Evolutionary conservation across 208 protist species (phyloP).

Genomic region (Strigomonas oncopelti): DNA sequence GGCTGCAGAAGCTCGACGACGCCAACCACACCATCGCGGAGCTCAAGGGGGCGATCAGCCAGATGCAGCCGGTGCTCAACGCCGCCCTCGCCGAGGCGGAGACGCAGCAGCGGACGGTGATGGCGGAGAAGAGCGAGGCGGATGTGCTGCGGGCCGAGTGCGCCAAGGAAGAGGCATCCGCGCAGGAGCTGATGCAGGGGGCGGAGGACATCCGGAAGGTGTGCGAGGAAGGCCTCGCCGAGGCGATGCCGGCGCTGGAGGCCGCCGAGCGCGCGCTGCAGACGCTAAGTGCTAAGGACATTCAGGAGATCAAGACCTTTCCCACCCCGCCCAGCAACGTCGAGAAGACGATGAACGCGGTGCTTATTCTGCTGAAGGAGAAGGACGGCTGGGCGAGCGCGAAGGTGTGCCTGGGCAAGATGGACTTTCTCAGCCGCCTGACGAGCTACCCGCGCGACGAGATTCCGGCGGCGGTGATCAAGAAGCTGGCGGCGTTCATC

Average conservation of each 20-base stretch:
- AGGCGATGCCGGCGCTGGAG: slow-evolving; percentile 91
- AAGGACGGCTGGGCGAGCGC: slow-evolving; percentile 91
- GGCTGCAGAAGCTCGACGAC: slow-evolving; percentile 90
- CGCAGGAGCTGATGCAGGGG: slow-evolving; percentile 76
- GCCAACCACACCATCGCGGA: slow-evolving; percentile 90
- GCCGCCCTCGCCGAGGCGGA: slow-evolving; percentile 87
- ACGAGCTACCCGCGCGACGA: slow-evolving; percentile 89
- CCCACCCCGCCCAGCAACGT: slow-evolving; percentile 87
- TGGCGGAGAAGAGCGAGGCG: slow-evolving; percentile 83
- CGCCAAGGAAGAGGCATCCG: slow-evolving; percentile 80
- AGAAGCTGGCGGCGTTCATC: slow-evolving; percentile 88
- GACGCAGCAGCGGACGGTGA: slow-evolving; percentile 82
- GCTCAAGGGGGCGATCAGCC: slow-evolving; percentile 92
- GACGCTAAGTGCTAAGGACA: slow-evolving; percentile 89
- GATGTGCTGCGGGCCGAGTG: slow-evolving; percentile 71
- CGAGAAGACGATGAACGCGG: slow-evolving; percentile 90
- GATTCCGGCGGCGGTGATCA: slow-evolving; percentile 69
- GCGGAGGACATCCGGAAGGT: slow-evolving; percentile 83
- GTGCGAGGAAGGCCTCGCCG: slow-evolving; percentile 91
- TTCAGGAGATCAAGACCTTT: slow-evolving; percentile 92
- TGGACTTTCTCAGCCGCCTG: slow-evolving; percentile 87
- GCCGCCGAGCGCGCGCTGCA: slow-evolving; percentile 88
- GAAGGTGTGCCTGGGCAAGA: slow-evolving; percentile 83
- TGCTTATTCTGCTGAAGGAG: slow-evolving; percentile 89
- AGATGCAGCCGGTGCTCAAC: slow-evolving; percentile 92